phyloP scores from a whole-genome alignment of 1,284 basidiomycete genomes.

The Malassezia furfur region DNA sequence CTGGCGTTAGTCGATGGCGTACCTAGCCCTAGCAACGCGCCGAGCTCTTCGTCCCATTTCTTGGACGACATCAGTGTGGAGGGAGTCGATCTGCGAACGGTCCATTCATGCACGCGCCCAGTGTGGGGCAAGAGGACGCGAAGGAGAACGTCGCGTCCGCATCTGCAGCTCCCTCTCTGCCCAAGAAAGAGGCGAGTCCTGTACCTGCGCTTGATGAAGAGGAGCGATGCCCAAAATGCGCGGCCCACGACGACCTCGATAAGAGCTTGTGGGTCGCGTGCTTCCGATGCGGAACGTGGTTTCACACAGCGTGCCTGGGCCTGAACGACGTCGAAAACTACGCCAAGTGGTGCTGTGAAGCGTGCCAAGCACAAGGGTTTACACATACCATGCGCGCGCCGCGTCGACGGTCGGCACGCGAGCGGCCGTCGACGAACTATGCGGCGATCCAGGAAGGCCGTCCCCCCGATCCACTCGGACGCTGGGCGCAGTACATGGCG shows the following conservation, averaged over 20 bases:
- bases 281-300: constrained; percentile 33
- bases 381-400: constrained; percentile 19
- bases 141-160: too few relatives aligned
- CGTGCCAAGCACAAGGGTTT: constrained; percentile 21
- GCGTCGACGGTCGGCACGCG: constrained; percentile 23
- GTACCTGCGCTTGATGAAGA: not conserved
- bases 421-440: constrained; percentile 29
- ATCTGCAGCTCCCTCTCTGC: too few relatives aligned
- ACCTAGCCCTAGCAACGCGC: constrained; percentile 10
- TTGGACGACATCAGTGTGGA: not conserved
- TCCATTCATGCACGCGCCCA: not conserved
- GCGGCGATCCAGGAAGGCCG: constrained; percentile 35
- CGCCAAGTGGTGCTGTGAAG: constrained; percentile 31
- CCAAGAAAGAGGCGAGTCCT: not conserved
- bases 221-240: constrained; percentile 7
- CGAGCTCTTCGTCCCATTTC: constrained; percentile 6
- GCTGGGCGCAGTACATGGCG: constrained; percentile 27
- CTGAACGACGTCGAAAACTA: constrained; percentile 26
- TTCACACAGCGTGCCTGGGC: constrained; percentile 29
- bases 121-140: too few relatives aligned
- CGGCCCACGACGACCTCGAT: not conserved
- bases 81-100: not conserved
- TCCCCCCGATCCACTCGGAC: constrained; percentile 29
- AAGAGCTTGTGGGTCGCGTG: constrained; percentile 28
- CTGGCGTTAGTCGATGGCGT: not conserved